Evolutionary conservation across 345 rosid genomes (phyloP), one percentile per base, ranked within the genome.

Genomic region (Linum lewisii): DNA sequence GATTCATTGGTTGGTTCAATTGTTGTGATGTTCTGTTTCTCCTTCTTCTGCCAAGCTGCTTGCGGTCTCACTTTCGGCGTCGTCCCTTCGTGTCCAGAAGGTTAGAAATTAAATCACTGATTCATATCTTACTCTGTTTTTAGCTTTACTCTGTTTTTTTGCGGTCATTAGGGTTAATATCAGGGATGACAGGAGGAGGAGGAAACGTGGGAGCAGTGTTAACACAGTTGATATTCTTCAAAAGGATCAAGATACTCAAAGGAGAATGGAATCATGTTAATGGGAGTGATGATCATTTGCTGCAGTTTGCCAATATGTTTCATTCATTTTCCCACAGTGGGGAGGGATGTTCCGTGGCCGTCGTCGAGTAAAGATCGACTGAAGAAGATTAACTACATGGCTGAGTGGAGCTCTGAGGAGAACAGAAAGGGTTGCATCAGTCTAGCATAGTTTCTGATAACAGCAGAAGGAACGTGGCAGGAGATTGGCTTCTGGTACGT

Each of bases 151-250:
- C 14, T 42, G 47, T 42, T n/a, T n/a, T n/a, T n/a, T n/a, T n/a
- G n/a, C n/a, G 97, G 84, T 84, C 98, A 21, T 51, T 92, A 26
- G 98, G 98, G 24, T 64, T 88, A 51, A 64, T 84, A 58, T 84
- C 96, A 0, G 98, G 98, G 3, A 86, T 92, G 98, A 77, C 87
- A 0, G 98, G 95, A 59, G 98, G 86, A 0, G 95, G 96, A 19
- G 98, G 98, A 57, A 92, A 84, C 50, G 81, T 84, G 13, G 98
- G 98, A 0, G 96, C 98, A 3, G 89, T 86, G 22, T 29, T 92
- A 23, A 88, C 98, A 6, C 98, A 92, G 16, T 25, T 92, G 38
- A 79, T 84, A 25, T 92, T 92, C 78, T 92, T 92, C 81, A 82
- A 76, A n/a, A 72, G 95, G 98, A 22, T 88, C 98, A 0, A 78